These are phyloP conservation scores for Vigna reflexopilosa DNA, from an alignment of 306 rosid species.

Conservation along the genomic window DNA sequence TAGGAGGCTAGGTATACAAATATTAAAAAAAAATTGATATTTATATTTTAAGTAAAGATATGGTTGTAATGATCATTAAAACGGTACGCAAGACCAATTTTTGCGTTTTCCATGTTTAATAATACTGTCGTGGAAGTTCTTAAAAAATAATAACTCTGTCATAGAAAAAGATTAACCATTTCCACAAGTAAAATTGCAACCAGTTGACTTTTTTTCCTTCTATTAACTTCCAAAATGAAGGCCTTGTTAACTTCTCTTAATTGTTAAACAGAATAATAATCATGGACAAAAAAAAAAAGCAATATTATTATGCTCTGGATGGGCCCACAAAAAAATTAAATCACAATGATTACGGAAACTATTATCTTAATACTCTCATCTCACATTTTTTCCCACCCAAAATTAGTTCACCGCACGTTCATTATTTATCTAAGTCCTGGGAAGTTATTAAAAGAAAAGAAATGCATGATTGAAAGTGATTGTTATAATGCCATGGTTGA, in stretches of 20 bases:
- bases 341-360: background rate
- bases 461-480: conserved; percentile 14
- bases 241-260: background rate
- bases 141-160: no score
- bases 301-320: background rate
- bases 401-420: background rate
- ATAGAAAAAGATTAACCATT: background rate
- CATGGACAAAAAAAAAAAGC: background rate
- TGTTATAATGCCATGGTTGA: background rate
- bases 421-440: background rate
- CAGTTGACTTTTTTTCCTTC: background rate
- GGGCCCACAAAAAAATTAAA: conserved; percentile 15
- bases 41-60: background rate
- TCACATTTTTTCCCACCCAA: background rate
- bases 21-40: background rate
- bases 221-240: background rate
- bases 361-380: background rate
- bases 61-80: background rate
- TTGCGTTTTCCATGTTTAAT: background rate
- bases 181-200: background rate
- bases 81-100: background rate
- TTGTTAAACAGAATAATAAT: background rate
- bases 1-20: background rate
- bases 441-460: background rate
- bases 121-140: background rate